A percentile compares a stretch with the other conserved stretches of the same genome.
These are phyloP conservation scores for Stephania cephalantha DNA, from an alignment of 164 flowering plant species.

Conservation along the genomic window DNA sequence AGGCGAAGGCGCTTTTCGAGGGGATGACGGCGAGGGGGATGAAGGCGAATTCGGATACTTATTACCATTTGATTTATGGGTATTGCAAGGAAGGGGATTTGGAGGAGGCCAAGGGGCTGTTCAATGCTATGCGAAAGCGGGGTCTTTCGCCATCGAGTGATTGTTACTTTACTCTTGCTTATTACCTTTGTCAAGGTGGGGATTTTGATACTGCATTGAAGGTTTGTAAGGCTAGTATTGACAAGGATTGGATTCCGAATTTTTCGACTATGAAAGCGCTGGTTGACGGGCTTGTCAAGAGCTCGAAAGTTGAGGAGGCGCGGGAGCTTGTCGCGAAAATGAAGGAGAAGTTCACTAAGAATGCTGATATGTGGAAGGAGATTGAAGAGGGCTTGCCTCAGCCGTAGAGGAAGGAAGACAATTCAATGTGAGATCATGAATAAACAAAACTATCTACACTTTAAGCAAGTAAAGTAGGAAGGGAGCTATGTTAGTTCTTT, in stretches of 20 bases:
- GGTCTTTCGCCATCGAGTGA: slow-evolving; percentile 41
- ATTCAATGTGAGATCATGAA: not conserved
- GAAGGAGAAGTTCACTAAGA: slow-evolving; percentile 51
- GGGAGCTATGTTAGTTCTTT: not conserved
- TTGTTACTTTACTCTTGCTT: slow-evolving; percentile 54
- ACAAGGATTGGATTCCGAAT: slow-evolving; percentile 65
- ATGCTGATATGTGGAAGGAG: slow-evolving; percentile 58
- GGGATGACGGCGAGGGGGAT: slow-evolving; percentile 46
- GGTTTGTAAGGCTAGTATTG: slow-evolving; percentile 46
- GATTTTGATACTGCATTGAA: slow-evolving; percentile 57
- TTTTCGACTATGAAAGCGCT: slow-evolving; percentile 59
- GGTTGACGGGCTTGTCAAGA: slow-evolving; percentile 63
- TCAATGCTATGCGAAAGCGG: slow-evolving; percentile 39
- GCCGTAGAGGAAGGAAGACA: slow-evolving; percentile 10
- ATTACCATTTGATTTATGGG: slow-evolving; percentile 60
- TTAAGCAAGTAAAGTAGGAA: not conserved
- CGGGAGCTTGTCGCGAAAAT: slow-evolving; percentile 37
- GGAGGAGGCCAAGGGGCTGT: slow-evolving; percentile 62
- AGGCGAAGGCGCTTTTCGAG: slow-evolving; percentile 64
- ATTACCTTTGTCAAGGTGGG: slow-evolving; percentile 48
- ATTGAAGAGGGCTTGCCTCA: slow-evolving; percentile 51
- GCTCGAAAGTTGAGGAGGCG: slow-evolving; percentile 57
- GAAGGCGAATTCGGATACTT: slow-evolving; percentile 58
- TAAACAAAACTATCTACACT: not conserved
- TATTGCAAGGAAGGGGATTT: slow-evolving; percentile 60